Evolutionary conservation across 2,329 filamentous ascomycete genomes (phyloP).

Genomic region (Penicillium italicum): DNA sequence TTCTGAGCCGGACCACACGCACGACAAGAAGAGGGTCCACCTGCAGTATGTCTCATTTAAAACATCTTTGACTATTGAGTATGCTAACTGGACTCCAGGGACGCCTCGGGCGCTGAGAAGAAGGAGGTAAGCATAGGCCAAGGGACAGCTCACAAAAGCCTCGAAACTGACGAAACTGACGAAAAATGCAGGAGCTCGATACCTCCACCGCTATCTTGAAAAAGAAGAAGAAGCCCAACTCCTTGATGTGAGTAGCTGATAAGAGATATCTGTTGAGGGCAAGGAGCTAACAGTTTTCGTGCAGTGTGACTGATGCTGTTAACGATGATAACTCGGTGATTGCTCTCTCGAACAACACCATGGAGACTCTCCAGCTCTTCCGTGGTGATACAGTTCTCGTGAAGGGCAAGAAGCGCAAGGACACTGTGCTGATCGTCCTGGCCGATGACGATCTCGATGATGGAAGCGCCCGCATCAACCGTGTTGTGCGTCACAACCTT

Average conservation of each 20-base stretch:
- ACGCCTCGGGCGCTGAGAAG: slow-evolving; percentile 82
- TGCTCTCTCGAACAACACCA: slow-evolving; percentile 94
- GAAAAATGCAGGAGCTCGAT: slow-evolving; percentile 67
- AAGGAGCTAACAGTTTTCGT: slow-evolving; percentile 22
- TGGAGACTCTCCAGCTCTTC: slow-evolving; percentile 98
- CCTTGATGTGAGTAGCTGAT: slow-evolving; percentile 70
- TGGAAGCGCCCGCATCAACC: slow-evolving; percentile 94
- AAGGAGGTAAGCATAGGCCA: slow-evolving; percentile 60
- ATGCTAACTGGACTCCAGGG: slow-evolving; percentile 57
- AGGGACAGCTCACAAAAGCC: slow-evolving; percentile 38
- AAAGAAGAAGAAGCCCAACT: slow-evolving; percentile 99
- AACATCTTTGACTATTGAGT: slow-evolving; percentile 12
- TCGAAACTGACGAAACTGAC: slow-evolving; percentile 23
- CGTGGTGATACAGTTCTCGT: slow-evolving; percentile 96
- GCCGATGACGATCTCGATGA: slow-evolving; percentile 98
- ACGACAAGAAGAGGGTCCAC: slow-evolving; percentile 80
- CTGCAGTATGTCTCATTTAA: slow-evolving; percentile 60
- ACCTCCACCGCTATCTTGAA: slow-evolving; percentile 94
- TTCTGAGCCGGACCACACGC: slow-evolving; percentile 58
- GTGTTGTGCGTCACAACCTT: slow-evolving; percentile 96
- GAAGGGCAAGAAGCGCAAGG: slow-evolving; percentile 99
- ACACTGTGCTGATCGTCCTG: slow-evolving; percentile 95
- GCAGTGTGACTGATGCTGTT: slow-evolving; percentile 91
- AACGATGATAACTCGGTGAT: slow-evolving; percentile 99
- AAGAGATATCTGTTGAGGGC: slow-evolving; percentile 4